Evolutionary conservation across 2,329 filamentous ascomycete genomes (phyloP).

Genomic region (Exophiala spinifera): DNA sequence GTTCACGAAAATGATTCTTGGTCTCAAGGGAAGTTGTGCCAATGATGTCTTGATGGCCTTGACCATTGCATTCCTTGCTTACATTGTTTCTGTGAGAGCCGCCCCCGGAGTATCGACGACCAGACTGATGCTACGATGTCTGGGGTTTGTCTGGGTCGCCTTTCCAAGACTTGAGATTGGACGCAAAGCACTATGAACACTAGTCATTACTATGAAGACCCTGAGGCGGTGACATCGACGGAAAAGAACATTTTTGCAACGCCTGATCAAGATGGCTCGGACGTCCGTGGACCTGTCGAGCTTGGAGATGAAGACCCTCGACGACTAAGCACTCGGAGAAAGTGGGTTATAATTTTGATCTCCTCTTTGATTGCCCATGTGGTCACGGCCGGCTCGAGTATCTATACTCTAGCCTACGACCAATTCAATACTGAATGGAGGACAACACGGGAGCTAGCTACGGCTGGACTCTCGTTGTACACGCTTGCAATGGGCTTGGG

Average conservation of each 20-base stretch:
- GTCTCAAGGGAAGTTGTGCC: no score
- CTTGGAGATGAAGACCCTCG: not conserved
- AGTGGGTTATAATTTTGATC: not conserved
- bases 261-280: not conserved
- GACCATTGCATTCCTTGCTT: no score
- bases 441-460: not conserved
- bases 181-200: no score
- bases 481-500: conserved; percentile 38
- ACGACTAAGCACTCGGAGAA: not conserved
- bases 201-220: no score
- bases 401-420: not conserved
- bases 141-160: no score
- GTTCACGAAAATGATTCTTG: no score
- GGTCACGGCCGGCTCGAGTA: not conserved
- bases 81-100: no score
- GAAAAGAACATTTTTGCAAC: not conserved
- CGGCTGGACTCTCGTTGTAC: not conserved
- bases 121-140: no score
- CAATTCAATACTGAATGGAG: not conserved
- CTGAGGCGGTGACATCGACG: no score
- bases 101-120: no score
- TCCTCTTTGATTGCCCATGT: not conserved
- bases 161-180: no score
- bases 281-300: not conserved
- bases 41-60: no score